Conservation (phyloP, 2,329 filamentous ascomycete genomes). For the Ascochyta rabiei region DNA sequence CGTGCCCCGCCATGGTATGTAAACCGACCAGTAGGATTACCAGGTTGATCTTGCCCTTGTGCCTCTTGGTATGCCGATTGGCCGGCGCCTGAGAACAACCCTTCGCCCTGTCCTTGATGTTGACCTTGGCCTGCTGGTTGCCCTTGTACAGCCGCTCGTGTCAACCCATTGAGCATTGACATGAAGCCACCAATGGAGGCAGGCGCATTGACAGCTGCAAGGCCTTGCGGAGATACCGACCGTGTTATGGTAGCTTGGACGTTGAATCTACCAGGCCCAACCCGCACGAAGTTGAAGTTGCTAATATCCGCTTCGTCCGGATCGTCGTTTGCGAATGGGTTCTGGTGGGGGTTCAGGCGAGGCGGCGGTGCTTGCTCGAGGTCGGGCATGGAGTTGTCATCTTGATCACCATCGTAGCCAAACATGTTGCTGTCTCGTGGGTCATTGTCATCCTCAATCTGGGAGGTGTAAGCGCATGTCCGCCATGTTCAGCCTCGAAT, state of each 20-base stretch:
- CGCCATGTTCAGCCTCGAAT: not conserved
- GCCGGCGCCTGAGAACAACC: constrained; percentile 18
- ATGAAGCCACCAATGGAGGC: constrained; percentile 51
- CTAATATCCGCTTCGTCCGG: constrained; percentile 58
- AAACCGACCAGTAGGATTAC: constrained; percentile 32
- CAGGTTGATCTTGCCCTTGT: constrained; percentile 19
- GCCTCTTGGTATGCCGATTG: constrained; percentile 25
- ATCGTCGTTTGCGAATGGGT: constrained; percentile 58
- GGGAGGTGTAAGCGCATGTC: constrained; percentile 27
- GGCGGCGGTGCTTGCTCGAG: constrained; percentile 31
- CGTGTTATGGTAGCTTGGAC: constrained; percentile 45
- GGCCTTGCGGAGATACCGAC: constrained; percentile 32
- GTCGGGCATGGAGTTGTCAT: constrained; percentile 39
- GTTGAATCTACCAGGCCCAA: constrained; percentile 43
- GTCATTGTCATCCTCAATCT: constrained; percentile 64
- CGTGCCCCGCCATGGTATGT: constrained; percentile 45
- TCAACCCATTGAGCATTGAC: constrained; percentile 55
- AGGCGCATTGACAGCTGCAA: constrained; percentile 27
- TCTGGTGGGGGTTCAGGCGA: constrained; percentile 49
- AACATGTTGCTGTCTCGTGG: constrained; percentile 57
- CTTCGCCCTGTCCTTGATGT: constrained; percentile 26
- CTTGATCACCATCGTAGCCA: constrained; percentile 36
- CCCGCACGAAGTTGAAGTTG: constrained; percentile 51
- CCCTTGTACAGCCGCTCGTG: constrained; percentile 40
- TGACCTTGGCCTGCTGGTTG: constrained; percentile 18